Evolutionary conservation across 257 asterid genomes (phyloP).

Genomic region (Euphrasia confusa): DNA sequence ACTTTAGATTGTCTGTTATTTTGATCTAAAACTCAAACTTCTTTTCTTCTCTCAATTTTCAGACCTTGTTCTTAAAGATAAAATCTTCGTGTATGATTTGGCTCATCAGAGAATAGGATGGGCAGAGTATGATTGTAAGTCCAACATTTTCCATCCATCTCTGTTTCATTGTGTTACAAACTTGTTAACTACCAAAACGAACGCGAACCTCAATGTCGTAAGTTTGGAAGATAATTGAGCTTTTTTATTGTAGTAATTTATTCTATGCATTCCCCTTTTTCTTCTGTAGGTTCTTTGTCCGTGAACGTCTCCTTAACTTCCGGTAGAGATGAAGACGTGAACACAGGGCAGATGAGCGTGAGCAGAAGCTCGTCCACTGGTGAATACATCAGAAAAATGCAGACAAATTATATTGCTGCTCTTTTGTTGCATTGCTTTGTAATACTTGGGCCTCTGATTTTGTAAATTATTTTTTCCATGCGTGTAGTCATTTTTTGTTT

Average conservation of each 20-base stretch:
- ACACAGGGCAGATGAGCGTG: slow-evolving; percentile 46
- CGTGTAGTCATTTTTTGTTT: slow-evolving; percentile 17
- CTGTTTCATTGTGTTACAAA: background rate
- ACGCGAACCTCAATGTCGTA: background rate
- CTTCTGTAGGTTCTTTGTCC: slow-evolving; percentile 36
- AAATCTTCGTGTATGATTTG: slow-evolving; percentile 59
- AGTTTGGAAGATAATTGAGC: background rate
- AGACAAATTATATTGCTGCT: slow-evolving; percentile 19
- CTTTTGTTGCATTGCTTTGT: slow-evolving; percentile 26
- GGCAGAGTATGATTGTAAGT: slow-evolving; percentile 62
- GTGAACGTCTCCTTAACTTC: slow-evolving; percentile 52
- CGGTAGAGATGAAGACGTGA: slow-evolving; percentile 36
- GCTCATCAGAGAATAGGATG: slow-evolving; percentile 56
- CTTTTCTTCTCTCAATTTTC: slow-evolving; percentile 22
- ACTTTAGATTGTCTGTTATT: background rate
- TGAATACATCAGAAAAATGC: slow-evolving; percentile 20
- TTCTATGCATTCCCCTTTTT: background rate
- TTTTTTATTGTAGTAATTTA: background rate
- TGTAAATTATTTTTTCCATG: slow-evolving; percentile 27
- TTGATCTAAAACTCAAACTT: slow-evolving; percentile 1
- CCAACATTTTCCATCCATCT: background rate
- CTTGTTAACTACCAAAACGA: background rate
- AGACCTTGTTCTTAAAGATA: slow-evolving; percentile 64
- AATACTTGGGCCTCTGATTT: slow-evolving; percentile 18
- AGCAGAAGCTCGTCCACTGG: slow-evolving; percentile 32